Base-by-base conservation (phyloP, 139 green algal species). In the Nannochloris sp. region DNA sequence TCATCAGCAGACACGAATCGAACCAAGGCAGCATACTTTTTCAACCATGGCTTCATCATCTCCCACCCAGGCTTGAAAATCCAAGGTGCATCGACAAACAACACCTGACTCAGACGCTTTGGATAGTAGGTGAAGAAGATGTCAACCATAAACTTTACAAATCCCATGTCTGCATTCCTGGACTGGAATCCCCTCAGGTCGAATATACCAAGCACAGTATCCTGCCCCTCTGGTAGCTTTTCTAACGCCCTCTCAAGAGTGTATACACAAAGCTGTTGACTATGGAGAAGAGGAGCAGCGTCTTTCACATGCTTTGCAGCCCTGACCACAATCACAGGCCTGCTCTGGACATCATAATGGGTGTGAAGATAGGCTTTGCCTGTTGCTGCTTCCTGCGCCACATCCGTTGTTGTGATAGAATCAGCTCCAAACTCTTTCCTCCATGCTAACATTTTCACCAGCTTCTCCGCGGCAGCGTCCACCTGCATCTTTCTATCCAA, bases 81-180 rank as follows among this genome's bases (percentile, higher is more conserved):
- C 82, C 85, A 95, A 15, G 92, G 92, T 2, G 92, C 84, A 14
- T 97, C 92, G 29, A 98, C 83, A 49, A 97, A 74, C 51, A 97
- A 74, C 51, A 96, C 90, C 64, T 97, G 86, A 1, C 80, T 80
- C 40, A 97, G 70, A 1, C 87, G 70, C 69, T 90, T 88, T 3
- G 91, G 91, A 70, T 97, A 97, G 68, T 92, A 95, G 31, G 87
- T 80, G 68, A 97, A 96, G 72, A 98, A 97, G 0, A 90, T 80
- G 44, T 96, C 87, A 51, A 95, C 85, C 78, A 97, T 78, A 69
- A 97, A 97, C 0, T 75, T 72, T 0, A 86, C 80, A 69, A 97
- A 96, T 14, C 46, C 66, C 16, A 95, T 75, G 60, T 98, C 92
- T 4, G 83, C 82, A 70, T 98, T 98, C 23, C 59, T 58, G 2